phyloP scores from a whole-genome alignment of 805 yeast genomes.

The Metschnikowia santaceciliae region DNA sequence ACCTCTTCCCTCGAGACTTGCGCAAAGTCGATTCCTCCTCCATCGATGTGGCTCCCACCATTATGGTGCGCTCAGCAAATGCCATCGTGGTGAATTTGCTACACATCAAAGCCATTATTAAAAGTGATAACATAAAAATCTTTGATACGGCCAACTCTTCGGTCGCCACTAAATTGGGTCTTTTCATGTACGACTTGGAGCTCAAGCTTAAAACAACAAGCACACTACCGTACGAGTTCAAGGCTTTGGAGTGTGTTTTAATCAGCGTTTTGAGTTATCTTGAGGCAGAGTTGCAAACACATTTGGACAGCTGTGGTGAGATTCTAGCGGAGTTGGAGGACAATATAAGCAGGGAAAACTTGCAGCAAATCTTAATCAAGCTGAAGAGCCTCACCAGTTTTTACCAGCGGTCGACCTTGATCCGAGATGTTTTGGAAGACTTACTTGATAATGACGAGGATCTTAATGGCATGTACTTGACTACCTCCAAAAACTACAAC shows the following conservation, averaged over 20 bases:
- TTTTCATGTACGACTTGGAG: constrained; percentile 82
- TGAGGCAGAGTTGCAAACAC: constrained; percentile 68
- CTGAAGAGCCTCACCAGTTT: constrained; percentile 70
- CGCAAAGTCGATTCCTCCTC: constrained; percentile 74
- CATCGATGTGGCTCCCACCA: constrained; percentile 83
- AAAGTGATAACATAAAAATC: constrained; percentile 70
- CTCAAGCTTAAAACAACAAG: constrained; percentile 50
- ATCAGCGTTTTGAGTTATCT: constrained; percentile 75
- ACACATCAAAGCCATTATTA: constrained; percentile 87
- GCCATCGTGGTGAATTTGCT: constrained; percentile 79
- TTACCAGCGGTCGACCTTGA: constrained; percentile 69
- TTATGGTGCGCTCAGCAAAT: constrained; percentile 68
- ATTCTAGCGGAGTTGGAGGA: constrained; percentile 71
- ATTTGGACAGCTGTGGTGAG: constrained; percentile 53
- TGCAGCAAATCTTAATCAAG: constrained; percentile 68
- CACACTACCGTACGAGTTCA: constrained; percentile 58
- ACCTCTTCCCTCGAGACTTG: constrained; percentile 79
- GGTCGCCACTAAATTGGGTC: constrained; percentile 68
- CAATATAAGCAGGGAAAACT: constrained; percentile 69
- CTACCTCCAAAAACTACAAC: constrained; percentile 32
- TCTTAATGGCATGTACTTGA: constrained; percentile 71
- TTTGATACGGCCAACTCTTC: constrained; percentile 72
- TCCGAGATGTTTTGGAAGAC: constrained; percentile 79
- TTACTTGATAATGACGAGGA: constrained; percentile 84
- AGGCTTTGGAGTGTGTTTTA: constrained; percentile 77